These are phyloP conservation scores for Blyttiomyces sp. DNA, from an alignment of 371 early-diverging fungal species.

Conservation along the genomic window DNA sequence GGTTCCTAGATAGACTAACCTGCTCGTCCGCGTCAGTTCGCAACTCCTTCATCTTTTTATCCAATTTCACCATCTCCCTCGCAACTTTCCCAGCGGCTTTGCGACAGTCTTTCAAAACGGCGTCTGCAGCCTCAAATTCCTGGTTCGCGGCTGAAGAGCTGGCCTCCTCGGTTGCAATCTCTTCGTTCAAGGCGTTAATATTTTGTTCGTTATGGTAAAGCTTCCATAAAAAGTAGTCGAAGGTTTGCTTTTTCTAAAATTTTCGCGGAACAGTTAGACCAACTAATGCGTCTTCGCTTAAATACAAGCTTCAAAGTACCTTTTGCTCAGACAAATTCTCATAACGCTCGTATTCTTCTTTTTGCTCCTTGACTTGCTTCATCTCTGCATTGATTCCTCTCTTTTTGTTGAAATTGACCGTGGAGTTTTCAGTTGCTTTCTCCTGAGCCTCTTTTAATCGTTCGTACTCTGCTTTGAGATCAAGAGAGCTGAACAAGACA, in stretches of 20 bases:
- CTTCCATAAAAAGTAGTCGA: slow-evolving; percentile 80
- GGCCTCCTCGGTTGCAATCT: slow-evolving; percentile 49
- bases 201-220: slow-evolving; percentile 68
- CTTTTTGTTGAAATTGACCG: slow-evolving; percentile 83
- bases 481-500: slow-evolving; percentile 62
- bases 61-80: slow-evolving; percentile 69
- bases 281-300: background rate
- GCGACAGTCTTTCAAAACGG: slow-evolving; percentile 54
- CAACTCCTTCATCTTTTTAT: slow-evolving; percentile 64
- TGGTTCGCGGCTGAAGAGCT: slow-evolving; percentile 28
- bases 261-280: background rate
- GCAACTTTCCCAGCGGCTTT: slow-evolving; percentile 70
- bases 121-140: slow-evolving; percentile 26
- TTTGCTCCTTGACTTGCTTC: slow-evolving; percentile 87
- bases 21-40: slow-evolving; percentile 58
- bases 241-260: slow-evolving; percentile 45
- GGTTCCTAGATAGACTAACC: slow-evolving; percentile 32
- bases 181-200: slow-evolving; percentile 18
- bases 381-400: slow-evolving; percentile 84
- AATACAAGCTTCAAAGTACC: slow-evolving; percentile 27
- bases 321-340: slow-evolving; percentile 61
- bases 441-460: slow-evolving; percentile 78
- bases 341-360: slow-evolving; percentile 84
- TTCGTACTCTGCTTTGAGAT: slow-evolving; percentile 86
- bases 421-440: slow-evolving; percentile 80